Conservation (phyloP, 2,329 filamentous ascomycete species). For the Penicillium sumatraense region DNA sequence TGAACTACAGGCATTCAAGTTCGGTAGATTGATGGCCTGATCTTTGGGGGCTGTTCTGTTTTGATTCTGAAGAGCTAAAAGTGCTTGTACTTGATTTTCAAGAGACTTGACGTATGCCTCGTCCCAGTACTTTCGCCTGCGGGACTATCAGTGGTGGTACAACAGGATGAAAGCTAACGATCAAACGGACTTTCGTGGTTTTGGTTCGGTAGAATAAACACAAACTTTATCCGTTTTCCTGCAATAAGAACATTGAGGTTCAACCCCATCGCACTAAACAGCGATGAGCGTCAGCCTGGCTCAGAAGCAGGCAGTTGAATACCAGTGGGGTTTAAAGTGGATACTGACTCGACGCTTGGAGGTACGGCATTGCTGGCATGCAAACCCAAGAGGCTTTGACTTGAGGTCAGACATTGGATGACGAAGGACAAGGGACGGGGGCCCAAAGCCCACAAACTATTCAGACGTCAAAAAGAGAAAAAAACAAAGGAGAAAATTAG, state of each 20-base stretch:
- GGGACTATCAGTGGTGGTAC: not conserved
- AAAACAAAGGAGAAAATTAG: not conserved
- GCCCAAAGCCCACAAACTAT: too few relatives aligned
- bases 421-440: too few relatives aligned
- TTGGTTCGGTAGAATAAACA: not conserved
- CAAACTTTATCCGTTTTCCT: not conserved
- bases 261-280: slow-evolving; percentile 4
- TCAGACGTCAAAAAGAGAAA: not conserved
- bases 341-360: slow-evolving; percentile 9
- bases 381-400: not conserved
- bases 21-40: not conserved
- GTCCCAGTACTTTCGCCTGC: slow-evolving; percentile 14
- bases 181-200: not conserved
- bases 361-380: slow-evolving; percentile 9
- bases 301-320: not conserved
- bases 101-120: slow-evolving; percentile 11
- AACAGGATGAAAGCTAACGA: too few relatives aligned
- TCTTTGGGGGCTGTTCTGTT: not conserved
- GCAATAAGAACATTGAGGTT: slow-evolving; percentile 11
- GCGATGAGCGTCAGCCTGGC: not conserved
- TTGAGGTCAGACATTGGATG: not conserved
- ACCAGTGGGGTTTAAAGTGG: not conserved
- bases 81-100: slow-evolving; percentile 6
- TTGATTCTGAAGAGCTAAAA: slow-evolving; percentile 4
- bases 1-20: not conserved